A percentile compares a stretch with the other conserved stretches of the same genome.
Evolutionary conservation across 176 grass and related monocot genomes (phyloP).

Genomic region (Oryza officinalis): DNA sequence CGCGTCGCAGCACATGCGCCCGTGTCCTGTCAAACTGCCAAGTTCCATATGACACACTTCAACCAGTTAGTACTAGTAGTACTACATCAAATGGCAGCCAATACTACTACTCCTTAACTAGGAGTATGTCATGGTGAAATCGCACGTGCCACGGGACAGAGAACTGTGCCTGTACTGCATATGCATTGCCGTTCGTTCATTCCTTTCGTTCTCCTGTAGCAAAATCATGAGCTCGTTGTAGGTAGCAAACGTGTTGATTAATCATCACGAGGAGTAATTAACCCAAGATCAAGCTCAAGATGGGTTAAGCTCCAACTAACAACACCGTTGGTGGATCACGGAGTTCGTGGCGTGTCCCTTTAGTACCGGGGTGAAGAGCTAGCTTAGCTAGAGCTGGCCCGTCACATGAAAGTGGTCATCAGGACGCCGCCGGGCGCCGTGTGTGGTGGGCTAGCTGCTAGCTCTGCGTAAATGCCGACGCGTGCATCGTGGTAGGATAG

Average conservation of each 20-base stretch:
- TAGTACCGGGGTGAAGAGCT: background rate
- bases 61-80: no score
- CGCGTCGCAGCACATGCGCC: background rate
- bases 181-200: background rate
- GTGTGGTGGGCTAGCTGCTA: background rate
- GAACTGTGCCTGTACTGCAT: background rate
- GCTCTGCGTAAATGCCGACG: background rate
- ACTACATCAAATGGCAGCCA: no score
- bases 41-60: no score
- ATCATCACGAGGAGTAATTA: background rate
- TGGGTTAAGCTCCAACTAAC: no score
- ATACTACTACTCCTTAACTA: no score
- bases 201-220: no score
- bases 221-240: background rate
- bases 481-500: background rate
- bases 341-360: slow-evolving; percentile 34
- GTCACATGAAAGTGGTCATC: background rate
- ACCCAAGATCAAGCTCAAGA: background rate
- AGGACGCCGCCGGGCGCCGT: no score
- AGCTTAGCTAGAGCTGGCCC: background rate
- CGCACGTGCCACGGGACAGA: background rate
- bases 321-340: slow-evolving; percentile 18
- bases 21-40: background rate
- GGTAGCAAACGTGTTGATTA: background rate
- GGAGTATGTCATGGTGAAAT: background rate